Percentiles rank a stretch among this genome's conserved stretches.
Evolutionary conservation across 768 basidiomycete genomes (phyloP).

Genomic region (Xerocomellus intermedius): DNA sequence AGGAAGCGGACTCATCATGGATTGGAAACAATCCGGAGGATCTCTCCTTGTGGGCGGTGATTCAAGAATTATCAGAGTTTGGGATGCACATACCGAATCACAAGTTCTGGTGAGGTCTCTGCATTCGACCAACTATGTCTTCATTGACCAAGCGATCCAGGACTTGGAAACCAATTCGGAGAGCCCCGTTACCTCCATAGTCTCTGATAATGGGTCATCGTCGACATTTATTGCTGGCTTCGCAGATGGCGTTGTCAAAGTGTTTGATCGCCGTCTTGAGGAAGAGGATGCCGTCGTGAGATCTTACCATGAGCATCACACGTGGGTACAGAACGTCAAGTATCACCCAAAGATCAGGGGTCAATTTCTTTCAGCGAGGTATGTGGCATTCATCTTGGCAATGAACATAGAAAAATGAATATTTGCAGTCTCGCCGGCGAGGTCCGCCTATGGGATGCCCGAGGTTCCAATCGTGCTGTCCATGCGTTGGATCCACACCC

Average conservation of each 20-base stretch:
- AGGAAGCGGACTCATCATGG: conserved; percentile 81
- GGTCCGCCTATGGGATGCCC: conserved; percentile 89
- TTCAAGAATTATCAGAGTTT: conserved; percentile 81
- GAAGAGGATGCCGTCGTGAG: conserved; percentile 81
- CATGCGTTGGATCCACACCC: conserved; percentile 65
- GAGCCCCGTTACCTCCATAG: conserved; percentile 83
- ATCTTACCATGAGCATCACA: conserved; percentile 71
- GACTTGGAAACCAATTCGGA: conserved; percentile 88
- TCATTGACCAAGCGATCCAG: conserved; percentile 39
- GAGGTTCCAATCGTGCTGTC: conserved; percentile 57
- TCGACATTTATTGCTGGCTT: conserved; percentile 88
- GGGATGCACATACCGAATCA: conserved; percentile 93
- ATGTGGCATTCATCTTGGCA: conserved; percentile 16
- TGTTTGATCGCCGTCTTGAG: conserved; percentile 89
- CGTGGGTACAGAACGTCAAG: conserved; percentile 90
- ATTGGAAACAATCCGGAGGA: conserved; percentile 91
- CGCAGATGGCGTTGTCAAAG: conserved; percentile 84
- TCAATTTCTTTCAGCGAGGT: conserved; percentile 89
- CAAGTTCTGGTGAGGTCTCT: conserved; percentile 57
- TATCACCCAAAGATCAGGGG: conserved; percentile 69
- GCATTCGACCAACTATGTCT: background rate
- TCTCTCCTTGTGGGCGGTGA: conserved; percentile 90
- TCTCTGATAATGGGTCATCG: conserved; percentile 71
- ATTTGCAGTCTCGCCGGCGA: conserved; percentile 75
- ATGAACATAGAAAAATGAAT: background rate